Conservation (phyloP, 352 stramenopile genomes). For the Globisporangium radiosum region DNA sequence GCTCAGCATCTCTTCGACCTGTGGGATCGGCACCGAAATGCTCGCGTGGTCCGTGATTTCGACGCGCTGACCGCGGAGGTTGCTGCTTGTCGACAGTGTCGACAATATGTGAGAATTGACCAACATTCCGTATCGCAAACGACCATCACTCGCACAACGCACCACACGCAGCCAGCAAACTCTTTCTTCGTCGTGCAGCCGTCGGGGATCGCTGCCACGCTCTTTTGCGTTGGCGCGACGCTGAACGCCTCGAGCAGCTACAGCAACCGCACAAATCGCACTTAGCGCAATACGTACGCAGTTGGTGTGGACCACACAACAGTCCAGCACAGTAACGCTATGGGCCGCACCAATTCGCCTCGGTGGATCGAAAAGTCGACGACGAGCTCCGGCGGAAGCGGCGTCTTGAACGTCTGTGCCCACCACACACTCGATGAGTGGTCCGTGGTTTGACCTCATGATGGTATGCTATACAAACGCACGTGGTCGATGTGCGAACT, state of each 20-base stretch:
- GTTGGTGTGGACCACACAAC: background rate
- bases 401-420: constrained; percentile 56
- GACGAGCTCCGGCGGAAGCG: constrained; percentile 62
- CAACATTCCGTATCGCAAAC: background rate
- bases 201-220: constrained; percentile 40
- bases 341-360: constrained; percentile 47
- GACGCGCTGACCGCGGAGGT: constrained; percentile 66
- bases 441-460: background rate
- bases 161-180: constrained; percentile 76
- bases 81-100: constrained; percentile 16
- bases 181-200: constrained; percentile 73
- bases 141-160: constrained; percentile 8
- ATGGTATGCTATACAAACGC: constrained; percentile 6
- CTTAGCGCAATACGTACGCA: background rate
- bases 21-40: constrained; percentile 58
- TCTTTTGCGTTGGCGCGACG: constrained; percentile 50
- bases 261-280: background rate
- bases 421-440: background rate
- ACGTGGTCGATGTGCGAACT: constrained; percentile 77
- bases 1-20: constrained; percentile 72
- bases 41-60: constrained; percentile 76
- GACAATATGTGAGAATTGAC: too few species aligned
- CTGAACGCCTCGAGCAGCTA: constrained; percentile 75
- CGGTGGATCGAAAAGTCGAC: constrained; percentile 82
- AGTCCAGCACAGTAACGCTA: background rate